A percentile compares a stretch with the other conserved stretches of the same genome.
phyloP scores from a whole-genome alignment of 73 alveolate genomes.

The Stentor coeruleus region DNA sequence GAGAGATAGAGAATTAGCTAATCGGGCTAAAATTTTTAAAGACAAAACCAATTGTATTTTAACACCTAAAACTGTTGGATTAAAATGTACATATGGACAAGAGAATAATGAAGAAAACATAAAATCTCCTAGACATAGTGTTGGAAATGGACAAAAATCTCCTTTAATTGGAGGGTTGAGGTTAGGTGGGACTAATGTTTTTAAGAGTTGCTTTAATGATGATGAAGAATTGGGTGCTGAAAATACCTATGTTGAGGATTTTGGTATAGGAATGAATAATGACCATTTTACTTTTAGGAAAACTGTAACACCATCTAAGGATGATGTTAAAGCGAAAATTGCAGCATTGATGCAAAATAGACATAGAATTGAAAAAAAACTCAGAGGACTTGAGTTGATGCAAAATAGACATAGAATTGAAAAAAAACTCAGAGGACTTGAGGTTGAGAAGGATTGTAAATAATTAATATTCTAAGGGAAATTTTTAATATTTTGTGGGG shows the following conservation, averaged over 20 bases:
- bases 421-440: not conserved
- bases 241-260: no score
- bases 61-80: not conserved
- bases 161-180: no score
- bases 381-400: not conserved
- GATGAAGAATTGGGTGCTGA: no score
- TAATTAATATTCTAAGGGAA: no score
- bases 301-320: not conserved
- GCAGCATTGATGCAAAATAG: not conserved
- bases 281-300: not conserved
- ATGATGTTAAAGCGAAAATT: constrained; percentile 1
- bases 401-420: constrained; percentile 14
- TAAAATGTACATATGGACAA: not conserved
- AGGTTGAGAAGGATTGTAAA: constrained; percentile 10
- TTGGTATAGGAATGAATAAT: not conserved
- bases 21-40: no score
- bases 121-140: not conserved
- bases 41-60: not conserved
- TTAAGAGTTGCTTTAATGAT: no score
- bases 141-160: not conserved
- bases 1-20: not conserved
- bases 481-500: no score
- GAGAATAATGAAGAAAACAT: not conserved
- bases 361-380: constrained; percentile 1
- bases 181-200: no score